These are phyloP conservation scores for Aspergillus niger DNA, from an alignment of 2,329 filamentous ascomycete genomes.

Conservation along the genomic window DNA sequence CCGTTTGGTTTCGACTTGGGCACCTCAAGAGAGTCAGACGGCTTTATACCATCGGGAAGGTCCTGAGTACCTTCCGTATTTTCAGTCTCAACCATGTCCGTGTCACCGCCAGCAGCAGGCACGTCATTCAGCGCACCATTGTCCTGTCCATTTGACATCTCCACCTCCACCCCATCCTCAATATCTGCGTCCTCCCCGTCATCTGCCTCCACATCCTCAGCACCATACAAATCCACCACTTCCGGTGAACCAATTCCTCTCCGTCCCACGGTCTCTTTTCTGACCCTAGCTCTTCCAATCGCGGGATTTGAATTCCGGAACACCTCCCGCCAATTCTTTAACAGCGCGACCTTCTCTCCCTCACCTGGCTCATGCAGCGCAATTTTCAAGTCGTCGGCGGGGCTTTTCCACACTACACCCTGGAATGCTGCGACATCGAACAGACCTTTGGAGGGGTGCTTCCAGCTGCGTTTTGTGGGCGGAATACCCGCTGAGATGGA, in stretches of 20 bases:
- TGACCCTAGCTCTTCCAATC: slow-evolving; percentile 26
- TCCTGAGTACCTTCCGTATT: slow-evolving; percentile 16
- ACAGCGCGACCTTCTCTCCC: slow-evolving; percentile 46
- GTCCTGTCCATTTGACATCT: neutral
- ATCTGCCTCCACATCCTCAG: neutral
- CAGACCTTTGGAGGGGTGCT: slow-evolving; percentile 12
- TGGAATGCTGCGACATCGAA: slow-evolving; percentile 37
- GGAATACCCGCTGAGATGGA: neutral
- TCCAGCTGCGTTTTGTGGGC: slow-evolving; percentile 1
- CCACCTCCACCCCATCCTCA: neutral
- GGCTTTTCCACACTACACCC: slow-evolving; percentile 44
- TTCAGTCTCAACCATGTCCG: neutral
- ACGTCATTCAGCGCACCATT: neutral
- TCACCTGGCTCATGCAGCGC: slow-evolving; percentile 42
- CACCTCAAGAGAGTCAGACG: slow-evolving; percentile 8
- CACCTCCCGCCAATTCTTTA: slow-evolving; percentile 50
- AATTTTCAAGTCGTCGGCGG: slow-evolving; percentile 26
- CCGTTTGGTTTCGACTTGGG: neutral
- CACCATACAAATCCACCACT: neutral
- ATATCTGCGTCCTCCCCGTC: neutral
- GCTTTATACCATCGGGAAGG: slow-evolving; percentile 9
- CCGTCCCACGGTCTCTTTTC: slow-evolving; percentile 9
- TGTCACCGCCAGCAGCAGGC: neutral
- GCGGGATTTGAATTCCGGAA: slow-evolving; percentile 42
- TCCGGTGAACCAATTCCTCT: neutral